Evolutionary conservation across 495 filamentous ascomycete species (phyloP), one percentile per base, ranked within the genome.

Genomic region (Ramalina intermedia): DNA sequence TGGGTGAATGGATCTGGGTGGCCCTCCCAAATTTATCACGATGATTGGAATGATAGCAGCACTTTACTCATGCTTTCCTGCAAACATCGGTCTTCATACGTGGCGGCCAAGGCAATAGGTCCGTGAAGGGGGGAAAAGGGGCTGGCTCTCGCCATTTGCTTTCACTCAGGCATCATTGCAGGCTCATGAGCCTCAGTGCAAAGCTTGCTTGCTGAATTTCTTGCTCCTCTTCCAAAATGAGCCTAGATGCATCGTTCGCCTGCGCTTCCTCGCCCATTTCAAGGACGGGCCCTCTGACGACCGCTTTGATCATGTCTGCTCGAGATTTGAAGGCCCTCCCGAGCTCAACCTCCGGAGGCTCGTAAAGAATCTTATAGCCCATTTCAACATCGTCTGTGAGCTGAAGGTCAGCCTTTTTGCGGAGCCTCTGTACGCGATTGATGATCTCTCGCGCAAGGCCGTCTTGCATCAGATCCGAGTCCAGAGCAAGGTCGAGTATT

Each of bases 201-300:
- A 94, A 88, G 7, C 79, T 87, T 0, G 87, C 85, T 58, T 84
- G 86, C 58, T 87, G 84, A 44, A 95, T 78, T 67, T 95, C 88
- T 55, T 89, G 82, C 64, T 94, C 82, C 63, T 95, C 90, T 61
- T 93, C 76, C 47, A 78, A 69, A 55, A 95, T 87, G 43, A 88
- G 66, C 17, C 68, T 72, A 37, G 78, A 77, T 44, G 73, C 68
- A 37, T 69, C 65, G 12, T 69, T 76, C 18, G 75, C 69, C 37
- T 64, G 69, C 36, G 74, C 73, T 69, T 82, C 64, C 17, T 79
- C 81, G 35, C 80, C 79, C 47, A 82, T 60, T 41, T 78, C 69
- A 8, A 78, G 83, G 14, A 79, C 65, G 37, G 84, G 85, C 56
- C 87, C 73, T 52, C 87, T 70, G 47, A 94, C 66, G 26, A 80